phyloP scores from a whole-genome alignment of 2,329 filamentous ascomycete genomes.

The Exserohilum turcica region DNA sequence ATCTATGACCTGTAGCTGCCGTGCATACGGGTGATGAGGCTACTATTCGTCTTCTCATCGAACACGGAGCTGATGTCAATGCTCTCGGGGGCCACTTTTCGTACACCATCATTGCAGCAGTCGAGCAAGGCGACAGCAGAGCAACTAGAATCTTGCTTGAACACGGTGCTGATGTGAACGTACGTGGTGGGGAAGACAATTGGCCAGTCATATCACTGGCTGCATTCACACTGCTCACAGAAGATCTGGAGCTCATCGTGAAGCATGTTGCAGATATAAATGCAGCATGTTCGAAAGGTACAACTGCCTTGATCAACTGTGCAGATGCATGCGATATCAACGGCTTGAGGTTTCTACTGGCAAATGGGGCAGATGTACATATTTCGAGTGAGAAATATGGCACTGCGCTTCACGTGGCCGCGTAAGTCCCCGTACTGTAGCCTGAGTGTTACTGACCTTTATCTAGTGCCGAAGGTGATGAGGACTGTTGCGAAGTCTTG shows the following conservation, averaged over 20 bases:
- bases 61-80: conserved; percentile 27
- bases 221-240: conserved; percentile 17
- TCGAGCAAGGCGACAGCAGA: conserved; percentile 17
- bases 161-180: conserved; percentile 27
- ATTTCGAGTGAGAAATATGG: conserved; percentile 20
- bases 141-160: conserved; percentile 22
- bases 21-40: conserved; percentile 20
- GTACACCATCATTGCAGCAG: conserved; percentile 27
- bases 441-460: background rate
- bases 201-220: conserved; percentile 24
- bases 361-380: conserved; percentile 22
- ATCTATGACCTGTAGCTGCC: conserved; percentile 8
- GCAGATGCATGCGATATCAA: conserved; percentile 21
- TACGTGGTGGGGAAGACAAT: conserved; percentile 27
- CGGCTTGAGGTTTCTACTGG: conserved; percentile 21
- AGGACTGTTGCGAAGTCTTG: conserved; percentile 23
- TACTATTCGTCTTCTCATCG: conserved; percentile 25
- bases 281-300: conserved; percentile 22
- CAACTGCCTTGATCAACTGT: conserved; percentile 29
- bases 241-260: conserved; percentile 22
- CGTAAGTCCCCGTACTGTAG: conserved; percentile 9
- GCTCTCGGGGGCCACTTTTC: conserved; percentile 21
- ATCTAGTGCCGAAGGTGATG: conserved; percentile 16
- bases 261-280: conserved; percentile 29
- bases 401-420: conserved; percentile 29